Conservation (phyloP, 805 yeast species). For the Spathaspora boniae region DNA sequence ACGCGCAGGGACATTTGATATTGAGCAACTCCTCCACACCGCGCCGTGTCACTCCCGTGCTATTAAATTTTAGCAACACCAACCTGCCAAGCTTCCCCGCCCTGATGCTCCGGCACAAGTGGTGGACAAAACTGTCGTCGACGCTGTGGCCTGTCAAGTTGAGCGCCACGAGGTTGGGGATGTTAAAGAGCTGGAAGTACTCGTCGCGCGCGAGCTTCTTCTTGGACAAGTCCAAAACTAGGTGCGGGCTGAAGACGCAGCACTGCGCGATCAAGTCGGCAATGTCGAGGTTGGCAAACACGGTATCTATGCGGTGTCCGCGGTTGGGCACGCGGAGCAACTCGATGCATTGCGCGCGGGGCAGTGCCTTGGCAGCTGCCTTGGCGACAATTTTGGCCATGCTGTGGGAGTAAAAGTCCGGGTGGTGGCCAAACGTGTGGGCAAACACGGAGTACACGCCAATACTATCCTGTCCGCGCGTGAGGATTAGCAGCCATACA, state of each 20-base stretch:
- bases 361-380: neutral
- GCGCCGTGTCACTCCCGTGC: conserved; percentile 17
- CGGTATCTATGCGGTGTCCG: conserved; percentile 30
- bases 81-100: conserved; percentile 16
- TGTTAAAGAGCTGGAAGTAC: conserved; percentile 22
- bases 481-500: conserved; percentile 31
- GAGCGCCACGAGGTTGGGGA: conserved; percentile 24
- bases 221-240: conserved; percentile 27
- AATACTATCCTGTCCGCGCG: conserved; percentile 26
- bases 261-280: conserved; percentile 19
- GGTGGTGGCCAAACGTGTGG: conserved; percentile 13
- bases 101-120: conserved; percentile 17
- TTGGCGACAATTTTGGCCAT: conserved; percentile 1
- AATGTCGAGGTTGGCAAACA: conserved; percentile 28
- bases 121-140: conserved; percentile 29
- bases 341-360: conserved; percentile 13
- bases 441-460: conserved; percentile 27
- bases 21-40: conserved; percentile 13
- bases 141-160: conserved; percentile 28
- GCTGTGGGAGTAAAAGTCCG: conserved; percentile 24
- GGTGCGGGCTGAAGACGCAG: conserved; percentile 15
- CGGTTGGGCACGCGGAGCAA: conserved; percentile 11
- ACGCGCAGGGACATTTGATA: neutral
- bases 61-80: conserved; percentile 18
- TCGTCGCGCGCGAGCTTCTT: conserved; percentile 17